Evolutionary conservation across 73 alveolate genomes (phyloP), one percentile per base, ranked within the genome.

Genomic region (Paramecium tetraurelia): DNA sequence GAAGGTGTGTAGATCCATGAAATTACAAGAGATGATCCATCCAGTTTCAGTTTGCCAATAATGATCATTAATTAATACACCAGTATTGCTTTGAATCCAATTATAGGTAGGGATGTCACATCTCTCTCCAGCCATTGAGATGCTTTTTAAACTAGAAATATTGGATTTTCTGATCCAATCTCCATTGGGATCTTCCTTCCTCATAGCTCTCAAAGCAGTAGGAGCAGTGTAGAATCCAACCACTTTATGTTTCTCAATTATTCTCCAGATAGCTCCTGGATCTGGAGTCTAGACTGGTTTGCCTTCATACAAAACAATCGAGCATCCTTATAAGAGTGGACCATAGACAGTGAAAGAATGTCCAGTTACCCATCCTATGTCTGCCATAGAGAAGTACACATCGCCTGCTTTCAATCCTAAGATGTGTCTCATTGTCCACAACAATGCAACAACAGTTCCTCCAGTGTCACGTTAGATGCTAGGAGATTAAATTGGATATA

Each of bases 41-140:
- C 99, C 99, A 12, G 99, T 98, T 94, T 99, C 99, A 4, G 99
- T 99, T 85, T 99, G 98, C 99, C 99, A 99, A 99, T 99, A 99
- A 76, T 97, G 98, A 93, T 99, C 99, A 92, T 97, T 98, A 76
- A 98, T 95, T 72, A 94, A 92, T 59, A 94, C 97, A 44, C 94
- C 92, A 44, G 96, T 86, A 86, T 95, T 95, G 58, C 92, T 85
- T 75, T 92, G 86, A 9, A 96, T 85, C 99, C 99, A 97, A 41
- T 95, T 92, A 71, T 95, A 94, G n/a, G 99, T 99, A 89, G 98
- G 99, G 12, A 99, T 98, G 92, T 99, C 99, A 90, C 99, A 98
- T 95, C 99, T 96, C 94, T 99, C 99, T 24, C 99, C 99, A 29
- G 97, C 97, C 86, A 94, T 92, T 36, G 98, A 93, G 96, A 95